Conservation (phyloP, 1,139 yeast species). For the Hansenula lynferdii region DNA sequence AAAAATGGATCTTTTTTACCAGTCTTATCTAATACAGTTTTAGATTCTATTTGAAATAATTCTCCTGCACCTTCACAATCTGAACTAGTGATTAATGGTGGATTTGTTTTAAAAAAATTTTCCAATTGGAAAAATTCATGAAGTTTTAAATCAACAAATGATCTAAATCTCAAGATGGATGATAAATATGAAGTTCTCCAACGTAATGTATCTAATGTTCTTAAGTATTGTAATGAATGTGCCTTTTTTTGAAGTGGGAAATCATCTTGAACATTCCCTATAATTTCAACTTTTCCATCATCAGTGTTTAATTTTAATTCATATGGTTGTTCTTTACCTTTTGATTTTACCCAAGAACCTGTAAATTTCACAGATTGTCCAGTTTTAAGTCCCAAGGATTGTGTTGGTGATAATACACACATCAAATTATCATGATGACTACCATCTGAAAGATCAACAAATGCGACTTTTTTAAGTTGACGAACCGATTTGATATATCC, state of each 20-base stretch:
- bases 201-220: conserved; percentile 69
- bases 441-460: conserved; percentile 80
- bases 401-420: conserved; percentile 44
- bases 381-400: conserved; percentile 29
- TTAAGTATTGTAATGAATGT: conserved; percentile 59
- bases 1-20: conserved; percentile 42
- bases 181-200: conserved; percentile 68
- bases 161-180: conserved; percentile 66
- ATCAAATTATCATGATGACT: conserved; percentile 50
- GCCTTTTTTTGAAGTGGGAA: conserved; percentile 85
- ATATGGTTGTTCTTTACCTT: conserved; percentile 40
- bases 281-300: conserved; percentile 27
- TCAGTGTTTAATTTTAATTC: conserved; percentile 37
- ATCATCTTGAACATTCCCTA: conserved; percentile 55
- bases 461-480: conserved; percentile 68
- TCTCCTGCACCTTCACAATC: conserved; percentile 99
- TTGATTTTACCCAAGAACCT: conserved; percentile 41
- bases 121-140: conserved; percentile 47
- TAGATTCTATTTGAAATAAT: conserved; percentile 53
- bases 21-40: conserved; percentile 18
- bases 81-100: conserved; percentile 82
- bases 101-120: conserved; percentile 67
- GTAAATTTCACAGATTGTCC: conserved; percentile 39
- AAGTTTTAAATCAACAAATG: conserved; percentile 54
- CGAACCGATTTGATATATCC: conserved; percentile 83